Evolutionary conservation across 1,139 yeast species (phyloP), one percentile per base, ranked within the genome.

Genomic region (Blastobotrys aristatus): DNA sequence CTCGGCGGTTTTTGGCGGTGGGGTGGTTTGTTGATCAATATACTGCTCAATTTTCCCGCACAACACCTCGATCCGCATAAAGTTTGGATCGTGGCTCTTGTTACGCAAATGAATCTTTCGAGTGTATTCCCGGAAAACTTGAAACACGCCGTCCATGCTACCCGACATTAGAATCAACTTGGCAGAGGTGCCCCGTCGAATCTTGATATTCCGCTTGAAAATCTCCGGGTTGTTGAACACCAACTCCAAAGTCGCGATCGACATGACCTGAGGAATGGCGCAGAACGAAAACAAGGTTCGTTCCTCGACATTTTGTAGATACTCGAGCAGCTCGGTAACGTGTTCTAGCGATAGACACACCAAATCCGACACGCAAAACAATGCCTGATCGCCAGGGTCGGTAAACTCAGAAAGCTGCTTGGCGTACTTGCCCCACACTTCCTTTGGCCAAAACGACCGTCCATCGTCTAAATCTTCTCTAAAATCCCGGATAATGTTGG

Each of bases 241-340:
- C 49, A 83, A 74, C 22, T 92, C 90, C 59, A 92, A 73, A 0
- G 97, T 88, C 7, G 97, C 97, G 64, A 92, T 84, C 36, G 97
- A 96, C 98, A 92, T 92, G 29, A 90, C 97, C 69, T 92, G 98
- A 17, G 98, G 98, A 62, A 92, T 92, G 16, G 97, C 90, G 70
- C 97, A 90, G 72, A 92, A 92, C 57, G 82, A 84, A 73, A 88
- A 92, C 45, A 84, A 71, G 0, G 96, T 80, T 49, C 85, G 87
- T 61, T 94, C 98, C 52, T 78, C 77, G 43, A 92, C 79, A 56
- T 82, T 73, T 22, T 94, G 77, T 50, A 94, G 74, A 63, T 86
- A 94, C 49, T 77, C 77, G 59, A 94, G 74, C 31, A 83, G 86
- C 61, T 88, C 94, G 48, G 77, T 78, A 37, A 79, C 92, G 60